Base-by-base conservation (phyloP, 768 basidiomycete genomes). In the Tubosaeta brunneosetosa region DNA sequence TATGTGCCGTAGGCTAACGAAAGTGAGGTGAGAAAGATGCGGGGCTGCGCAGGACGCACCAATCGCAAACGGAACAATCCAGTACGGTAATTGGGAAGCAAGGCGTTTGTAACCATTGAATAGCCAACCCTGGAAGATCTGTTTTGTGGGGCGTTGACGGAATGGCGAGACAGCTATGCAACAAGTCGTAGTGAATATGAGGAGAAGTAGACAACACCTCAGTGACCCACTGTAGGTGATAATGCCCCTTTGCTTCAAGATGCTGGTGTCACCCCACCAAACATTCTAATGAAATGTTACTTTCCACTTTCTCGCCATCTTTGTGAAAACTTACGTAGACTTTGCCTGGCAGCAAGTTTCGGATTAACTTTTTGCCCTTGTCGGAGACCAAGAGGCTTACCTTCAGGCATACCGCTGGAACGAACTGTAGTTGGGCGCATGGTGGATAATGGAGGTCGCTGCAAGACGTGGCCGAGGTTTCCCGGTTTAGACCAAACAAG, bases 181-280 rank as follows among this genome's bases (percentile, higher is more conserved):
- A 26, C 42, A 22, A 5, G 13, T 5, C n/a, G 4, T 4, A 11
- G 19, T 61, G 40, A 56, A 44, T 44, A 25, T 17, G 29, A 43
- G 6, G 36, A 42, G 29, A 44, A 10, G 27, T 6, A 19, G 41
- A 44, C 13, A 17, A 22, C 2, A 37, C 26, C 17, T 38, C 29
- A 17, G 37, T 9, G 16, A 82, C 91, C 74, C 64, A 95, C 94
- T 79, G 78, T 95, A 97, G 63, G 77, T 73, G 47, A 81, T 74
- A 53, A 94, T 77, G 48, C 93, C 92, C 72, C 80, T 91, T 64
- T 86, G 84, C 67, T 82, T 84, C 61, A 77, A 77, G 41, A 78
- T 74, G 55, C 80, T 79, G 59, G 77, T 74, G 72, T 88, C 84
- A 73, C 92, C 93, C 92, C 93, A 97, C 93, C 93, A 97, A 47